Conservation (phyloP, 2,329 filamentous ascomycete genomes). For the Cytospora paraplurivora region DNA sequence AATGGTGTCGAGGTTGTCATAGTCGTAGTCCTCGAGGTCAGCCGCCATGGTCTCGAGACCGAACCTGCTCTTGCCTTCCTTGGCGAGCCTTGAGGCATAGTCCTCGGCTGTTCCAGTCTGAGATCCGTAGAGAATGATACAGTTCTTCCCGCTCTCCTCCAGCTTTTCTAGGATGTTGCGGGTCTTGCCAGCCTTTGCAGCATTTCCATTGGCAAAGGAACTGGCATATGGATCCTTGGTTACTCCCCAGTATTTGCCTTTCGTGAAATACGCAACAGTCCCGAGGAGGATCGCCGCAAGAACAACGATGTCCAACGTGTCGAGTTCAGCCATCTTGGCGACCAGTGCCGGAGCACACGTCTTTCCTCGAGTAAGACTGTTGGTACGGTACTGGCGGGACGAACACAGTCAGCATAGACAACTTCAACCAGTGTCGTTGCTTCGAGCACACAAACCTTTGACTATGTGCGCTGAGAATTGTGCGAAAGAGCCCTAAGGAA, state of each 20-base stretch:
- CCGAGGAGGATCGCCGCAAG: constrained; percentile 82
- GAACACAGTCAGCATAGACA: not conserved
- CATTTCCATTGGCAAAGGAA: constrained; percentile 69
- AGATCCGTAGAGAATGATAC: constrained; percentile 96
- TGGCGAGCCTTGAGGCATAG: constrained; percentile 92
- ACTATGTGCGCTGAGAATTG: not conserved
- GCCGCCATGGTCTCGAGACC: constrained; percentile 98
- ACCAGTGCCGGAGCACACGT: constrained; percentile 25
- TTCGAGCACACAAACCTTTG: constrained; percentile 3
- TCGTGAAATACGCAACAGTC: constrained; percentile 95
- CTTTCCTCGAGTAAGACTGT: not conserved
- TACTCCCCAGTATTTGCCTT: constrained; percentile 90
- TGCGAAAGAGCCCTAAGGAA: not conserved
- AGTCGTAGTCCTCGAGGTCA: constrained; percentile 97
- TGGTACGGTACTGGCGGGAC: not conserved
- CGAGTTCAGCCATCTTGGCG: constrained; percentile 84
- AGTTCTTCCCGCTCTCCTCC: constrained; percentile 95
- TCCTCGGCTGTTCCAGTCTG: constrained; percentile 98
- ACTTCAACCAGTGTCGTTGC: not conserved
- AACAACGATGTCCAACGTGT: constrained; percentile 93
- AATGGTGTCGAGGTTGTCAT: constrained; percentile 86
- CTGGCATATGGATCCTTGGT: constrained; percentile 85
- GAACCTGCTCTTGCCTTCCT: constrained; percentile 95
- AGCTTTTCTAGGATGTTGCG: constrained; percentile 94
- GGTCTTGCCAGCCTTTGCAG: constrained; percentile 78